Evolutionary conservation across 495 filamentous ascomycete genomes (phyloP).

Genomic region (Xylaria sp.): DNA sequence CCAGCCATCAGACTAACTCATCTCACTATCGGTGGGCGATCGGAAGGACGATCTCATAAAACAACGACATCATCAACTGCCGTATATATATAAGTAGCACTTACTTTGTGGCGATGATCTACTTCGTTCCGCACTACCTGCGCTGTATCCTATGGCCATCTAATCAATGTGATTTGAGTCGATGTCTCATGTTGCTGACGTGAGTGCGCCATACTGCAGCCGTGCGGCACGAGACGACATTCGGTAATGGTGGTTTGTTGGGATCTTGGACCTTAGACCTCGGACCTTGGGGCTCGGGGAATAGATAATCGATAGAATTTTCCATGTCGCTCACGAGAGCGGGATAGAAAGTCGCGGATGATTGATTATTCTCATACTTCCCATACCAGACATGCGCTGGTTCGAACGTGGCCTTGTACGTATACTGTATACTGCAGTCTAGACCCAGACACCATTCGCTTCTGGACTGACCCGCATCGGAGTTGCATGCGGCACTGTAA

Average conservation of each 20-base stretch:
- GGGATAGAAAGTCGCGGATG: conserved; percentile 1
- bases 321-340: neutral
- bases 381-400: conserved; percentile 1
- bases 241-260: conserved; percentile 4
- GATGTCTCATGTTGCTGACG: conserved; percentile 30
- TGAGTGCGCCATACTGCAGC: conserved; percentile 25
- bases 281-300: neutral
- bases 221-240: conserved; percentile 14
- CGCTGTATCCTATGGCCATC: neutral
- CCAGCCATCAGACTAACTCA: neutral
- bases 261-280: neutral
- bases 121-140: neutral
- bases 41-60: conserved; percentile 11
- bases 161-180: conserved; percentile 13
- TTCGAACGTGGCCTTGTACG: conserved; percentile 8
- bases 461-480: conserved; percentile 13
- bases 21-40: conserved; percentile 7
- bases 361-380: no score
- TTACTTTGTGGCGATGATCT: conserved; percentile 3
- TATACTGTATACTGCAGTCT: no score
- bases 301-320: neutral
- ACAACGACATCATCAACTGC: conserved; percentile 13
- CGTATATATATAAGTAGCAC: neutral
- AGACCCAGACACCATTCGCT: conserved; percentile 15
- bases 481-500: conserved; percentile 22